Evolutionary conservation across 176 grass and related monocot species (phyloP).

Genomic region (Paspalum vaginatum): DNA sequence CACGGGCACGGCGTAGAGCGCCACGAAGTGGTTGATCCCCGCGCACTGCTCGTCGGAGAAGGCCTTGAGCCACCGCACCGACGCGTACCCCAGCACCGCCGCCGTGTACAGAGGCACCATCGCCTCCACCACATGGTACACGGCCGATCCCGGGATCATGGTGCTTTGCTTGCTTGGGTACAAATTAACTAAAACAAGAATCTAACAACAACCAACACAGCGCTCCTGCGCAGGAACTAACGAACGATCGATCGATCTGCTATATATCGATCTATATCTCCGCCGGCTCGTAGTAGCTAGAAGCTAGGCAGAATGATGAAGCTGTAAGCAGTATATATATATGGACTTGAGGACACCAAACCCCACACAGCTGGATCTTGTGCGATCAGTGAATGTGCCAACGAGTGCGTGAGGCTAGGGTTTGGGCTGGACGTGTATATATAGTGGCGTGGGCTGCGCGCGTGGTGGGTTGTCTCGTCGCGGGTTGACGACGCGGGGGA

Average conservation of each 20-base stretch:
- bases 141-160: slow-evolving; percentile 48
- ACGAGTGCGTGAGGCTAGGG: slow-evolving; percentile 10
- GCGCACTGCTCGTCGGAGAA: slow-evolving; percentile 76
- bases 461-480: neutral
- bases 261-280: too few relatives aligned
- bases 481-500: slow-evolving; percentile 33
- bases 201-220: neutral
- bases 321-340: too few relatives aligned
- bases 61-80: slow-evolving; percentile 60
- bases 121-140: slow-evolving; percentile 75
- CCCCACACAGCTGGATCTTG: too few relatives aligned
- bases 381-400: too few relatives aligned
- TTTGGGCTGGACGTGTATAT: slow-evolving; percentile 37
- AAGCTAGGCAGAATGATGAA: too few relatives aligned
- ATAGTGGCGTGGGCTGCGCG: neutral
- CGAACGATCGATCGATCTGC: too few relatives aligned
- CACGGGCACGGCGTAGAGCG: slow-evolving; percentile 65
- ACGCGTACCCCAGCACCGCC: slow-evolving; percentile 66
- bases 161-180: too few relatives aligned
- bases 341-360: too few relatives aligned
- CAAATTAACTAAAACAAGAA: neutral
- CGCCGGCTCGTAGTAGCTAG: too few relatives aligned
- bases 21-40: slow-evolving; percentile 91
- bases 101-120: slow-evolving; percentile 89
- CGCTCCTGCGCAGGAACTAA: too few relatives aligned